A percentile compares a stretch with the other conserved stretches of the same genome.
These are phyloP conservation scores for Vickermania spadyakhi DNA, from an alignment of 208 protist species.

Conservation along the genomic window DNA sequence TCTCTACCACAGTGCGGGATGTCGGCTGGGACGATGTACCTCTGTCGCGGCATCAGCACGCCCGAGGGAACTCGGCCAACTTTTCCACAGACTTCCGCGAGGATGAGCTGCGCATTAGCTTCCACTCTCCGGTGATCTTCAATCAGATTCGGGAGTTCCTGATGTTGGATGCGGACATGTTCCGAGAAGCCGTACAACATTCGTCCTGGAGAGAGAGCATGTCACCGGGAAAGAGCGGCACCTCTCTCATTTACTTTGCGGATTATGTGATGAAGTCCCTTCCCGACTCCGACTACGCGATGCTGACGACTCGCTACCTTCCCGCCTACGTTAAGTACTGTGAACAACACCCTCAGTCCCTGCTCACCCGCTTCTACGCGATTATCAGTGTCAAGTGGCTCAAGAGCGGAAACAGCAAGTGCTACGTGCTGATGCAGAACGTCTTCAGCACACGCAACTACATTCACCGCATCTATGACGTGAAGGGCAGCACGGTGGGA, in stretches of 20 bases:
- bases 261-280: slow-evolving; percentile 88
- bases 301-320: slow-evolving; percentile 60
- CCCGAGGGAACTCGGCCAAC: background rate
- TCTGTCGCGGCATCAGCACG: background rate
- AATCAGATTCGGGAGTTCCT: slow-evolving; percentile 69
- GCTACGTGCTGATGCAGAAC: slow-evolving; percentile 92
- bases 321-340: slow-evolving; percentile 68
- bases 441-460: slow-evolving; percentile 82
- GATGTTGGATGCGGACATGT: slow-evolving; percentile 35
- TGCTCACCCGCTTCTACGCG: slow-evolving; percentile 81
- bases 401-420: slow-evolving; percentile 28
- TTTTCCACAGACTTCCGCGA: slow-evolving; percentile 12
- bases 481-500: slow-evolving; percentile 87
- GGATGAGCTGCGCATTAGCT: slow-evolving; percentile 58
- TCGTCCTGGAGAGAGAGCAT: slow-evolving; percentile 59
- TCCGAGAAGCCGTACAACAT: slow-evolving; percentile 22
- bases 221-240: slow-evolving; percentile 81
- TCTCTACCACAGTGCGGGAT: background rate
- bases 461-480: slow-evolving; percentile 88
- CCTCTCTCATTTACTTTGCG: slow-evolving; percentile 81
- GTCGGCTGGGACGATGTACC: background rate
- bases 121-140: slow-evolving; percentile 75
- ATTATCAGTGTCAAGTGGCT: slow-evolving; percentile 63
- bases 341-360: slow-evolving; percentile 74
- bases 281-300: slow-evolving; percentile 60